Evolutionary conservation across 495 filamentous ascomycete genomes (phyloP).

Genomic region (Margaritispora aquatica): DNA sequence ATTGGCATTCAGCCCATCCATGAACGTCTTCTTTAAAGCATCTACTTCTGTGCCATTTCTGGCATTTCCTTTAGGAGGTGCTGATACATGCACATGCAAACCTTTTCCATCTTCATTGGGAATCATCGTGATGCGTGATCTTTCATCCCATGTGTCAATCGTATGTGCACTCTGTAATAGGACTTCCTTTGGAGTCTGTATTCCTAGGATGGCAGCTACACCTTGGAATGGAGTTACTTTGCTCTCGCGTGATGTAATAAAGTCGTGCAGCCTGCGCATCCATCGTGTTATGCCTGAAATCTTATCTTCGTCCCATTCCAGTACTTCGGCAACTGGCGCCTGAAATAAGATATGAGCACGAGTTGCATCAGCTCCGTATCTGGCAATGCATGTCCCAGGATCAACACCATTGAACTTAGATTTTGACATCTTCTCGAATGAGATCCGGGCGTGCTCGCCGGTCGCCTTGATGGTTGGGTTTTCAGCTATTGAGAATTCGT

Average conservation of each 20-base stretch:
- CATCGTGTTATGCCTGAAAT: conserved; percentile 77
- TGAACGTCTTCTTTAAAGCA: not conserved
- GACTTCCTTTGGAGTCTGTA: not conserved
- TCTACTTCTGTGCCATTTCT: not conserved
- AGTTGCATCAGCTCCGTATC: conserved; percentile 77
- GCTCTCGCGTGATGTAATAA: not conserved
- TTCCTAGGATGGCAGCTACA: too few relatives aligned
- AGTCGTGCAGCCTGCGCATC: conserved; percentile 55
- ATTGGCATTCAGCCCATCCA: conserved; percentile 27
- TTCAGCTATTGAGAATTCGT: conserved; percentile 52
- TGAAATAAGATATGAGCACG: conserved; percentile 84
- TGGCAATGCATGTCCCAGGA: conserved; percentile 59
- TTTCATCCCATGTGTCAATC: not conserved
- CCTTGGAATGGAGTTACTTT: not conserved
- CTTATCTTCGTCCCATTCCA: conserved; percentile 84
- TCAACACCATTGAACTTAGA: conserved; percentile 93
- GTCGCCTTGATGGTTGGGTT: conserved; percentile 56
- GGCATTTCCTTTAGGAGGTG: not conserved
- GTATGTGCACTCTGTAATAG: not conserved
- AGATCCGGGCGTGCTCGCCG: conserved; percentile 48
- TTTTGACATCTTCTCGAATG: conserved; percentile 94
- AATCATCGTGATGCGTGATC: not conserved
- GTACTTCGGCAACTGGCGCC: conserved; percentile 71
- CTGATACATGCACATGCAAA: not conserved
- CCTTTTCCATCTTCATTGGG: not conserved